A percentile compares a stretch with the other conserved stretches of the same genome.
phyloP scores from a whole-genome alignment of 139 green algal genomes.

The Bryopsis sp. region DNA sequence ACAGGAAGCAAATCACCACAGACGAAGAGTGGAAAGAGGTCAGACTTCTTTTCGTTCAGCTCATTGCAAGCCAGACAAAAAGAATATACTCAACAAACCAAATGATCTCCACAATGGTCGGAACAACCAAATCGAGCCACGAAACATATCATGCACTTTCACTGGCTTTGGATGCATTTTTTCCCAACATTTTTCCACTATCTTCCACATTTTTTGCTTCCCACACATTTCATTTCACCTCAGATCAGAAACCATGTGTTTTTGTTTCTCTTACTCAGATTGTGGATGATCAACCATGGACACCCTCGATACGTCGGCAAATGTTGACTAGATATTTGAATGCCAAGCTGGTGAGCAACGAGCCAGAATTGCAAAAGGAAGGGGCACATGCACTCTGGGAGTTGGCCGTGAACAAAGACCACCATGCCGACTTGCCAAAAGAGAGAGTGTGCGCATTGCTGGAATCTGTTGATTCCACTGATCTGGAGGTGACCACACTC shows the following conservation, averaged over 20 bases:
- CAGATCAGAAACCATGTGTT: too few relatives aligned
- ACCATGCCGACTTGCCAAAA: constrained; percentile 43
- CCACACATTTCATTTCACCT: too few relatives aligned
- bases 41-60: background rate
- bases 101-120: too few relatives aligned
- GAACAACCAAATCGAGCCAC: too few relatives aligned
- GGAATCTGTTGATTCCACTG: constrained; percentile 22
- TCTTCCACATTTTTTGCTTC: too few relatives aligned
- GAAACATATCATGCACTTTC: too few relatives aligned
- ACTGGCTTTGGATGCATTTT: too few relatives aligned
- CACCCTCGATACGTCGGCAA: constrained; percentile 33
- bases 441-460: constrained; percentile 34
- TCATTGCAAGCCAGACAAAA: background rate
- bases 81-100: constrained; percentile 34
- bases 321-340: constrained; percentile 29
- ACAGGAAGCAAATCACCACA: constrained; percentile 27
- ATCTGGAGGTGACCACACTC: constrained; percentile 39
- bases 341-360: constrained; percentile 37
- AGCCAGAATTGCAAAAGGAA: constrained; percentile 35
- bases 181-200: too few relatives aligned
- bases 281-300: constrained; percentile 50
- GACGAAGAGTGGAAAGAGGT: constrained; percentile 53
- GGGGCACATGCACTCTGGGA: constrained; percentile 62
- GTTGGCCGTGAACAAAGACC: constrained; percentile 50
- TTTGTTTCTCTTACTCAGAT: too few relatives aligned